Evolutionary conservation across 2,329 filamentous ascomycete species (phyloP).

Genomic region (Aspergillus sp.): DNA sequence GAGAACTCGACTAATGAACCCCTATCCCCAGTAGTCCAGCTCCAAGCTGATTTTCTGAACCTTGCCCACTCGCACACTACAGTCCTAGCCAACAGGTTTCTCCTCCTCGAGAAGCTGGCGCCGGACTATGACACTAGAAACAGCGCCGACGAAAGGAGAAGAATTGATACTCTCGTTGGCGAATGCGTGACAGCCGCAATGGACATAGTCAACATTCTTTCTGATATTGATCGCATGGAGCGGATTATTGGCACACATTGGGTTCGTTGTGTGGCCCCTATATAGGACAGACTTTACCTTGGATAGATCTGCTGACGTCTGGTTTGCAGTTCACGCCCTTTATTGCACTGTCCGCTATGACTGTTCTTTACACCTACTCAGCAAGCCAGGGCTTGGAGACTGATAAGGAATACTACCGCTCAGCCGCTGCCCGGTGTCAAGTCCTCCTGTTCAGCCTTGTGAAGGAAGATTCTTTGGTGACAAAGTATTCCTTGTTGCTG

Average conservation of each 20-base stretch:
- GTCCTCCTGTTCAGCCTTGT: background rate
- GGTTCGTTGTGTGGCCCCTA: background rate
- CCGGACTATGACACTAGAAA: background rate
- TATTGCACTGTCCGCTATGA: background rate
- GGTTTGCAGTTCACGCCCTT: background rate
- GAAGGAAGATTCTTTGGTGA: background rate
- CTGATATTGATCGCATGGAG: background rate
- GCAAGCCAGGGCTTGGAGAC: background rate
- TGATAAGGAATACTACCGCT: background rate
- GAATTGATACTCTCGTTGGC: background rate
- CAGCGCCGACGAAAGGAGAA: background rate
- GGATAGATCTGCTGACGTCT: background rate
- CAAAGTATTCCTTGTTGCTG: background rate
- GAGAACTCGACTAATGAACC: background rate
- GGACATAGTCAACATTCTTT: background rate
- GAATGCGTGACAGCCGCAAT: background rate
- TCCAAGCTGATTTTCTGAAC: background rate
- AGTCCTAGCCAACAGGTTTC: background rate
- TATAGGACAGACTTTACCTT: background rate
- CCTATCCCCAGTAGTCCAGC: too few relatives aligned
- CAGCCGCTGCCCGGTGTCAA: background rate
- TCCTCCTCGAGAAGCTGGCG: background rate
- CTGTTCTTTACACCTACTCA: background rate
- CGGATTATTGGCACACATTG: background rate
- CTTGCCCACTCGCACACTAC: background rate